phyloP scores from a whole-genome alignment of 1,284 basidiomycete species.

The Agaricales sp. region DNA sequence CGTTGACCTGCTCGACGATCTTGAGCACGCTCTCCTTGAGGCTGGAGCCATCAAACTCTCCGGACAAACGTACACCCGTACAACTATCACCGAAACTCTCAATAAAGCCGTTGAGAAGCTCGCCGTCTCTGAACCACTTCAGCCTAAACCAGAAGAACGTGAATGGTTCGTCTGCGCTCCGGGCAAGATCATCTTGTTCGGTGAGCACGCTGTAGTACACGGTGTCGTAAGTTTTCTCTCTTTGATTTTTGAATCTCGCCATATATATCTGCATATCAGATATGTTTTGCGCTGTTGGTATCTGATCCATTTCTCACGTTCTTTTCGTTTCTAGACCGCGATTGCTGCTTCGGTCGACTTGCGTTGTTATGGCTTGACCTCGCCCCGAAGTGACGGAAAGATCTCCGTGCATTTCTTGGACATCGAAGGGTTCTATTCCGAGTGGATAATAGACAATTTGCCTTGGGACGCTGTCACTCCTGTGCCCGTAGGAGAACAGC shows the following conservation, averaged over 20 bases:
- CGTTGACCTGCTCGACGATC: conserved; percentile 88
- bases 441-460: conserved; percentile 76
- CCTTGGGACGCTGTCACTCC: conserved; percentile 77
- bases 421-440: conserved; percentile 65
- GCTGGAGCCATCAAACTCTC: conserved; percentile 71
- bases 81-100: conserved; percentile 30
- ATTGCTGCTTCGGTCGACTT: conserved; percentile 93
- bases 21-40: conserved; percentile 85
- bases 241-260: neutral
- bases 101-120: conserved; percentile 61
- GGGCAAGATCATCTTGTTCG: conserved; percentile 97
- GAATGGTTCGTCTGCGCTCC: conserved; percentile 91
- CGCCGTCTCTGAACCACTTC: conserved; percentile 22
- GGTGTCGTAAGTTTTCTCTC: conserved; percentile 73
- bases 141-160: conserved; percentile 28
- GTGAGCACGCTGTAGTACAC: conserved; percentile 98
- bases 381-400: conserved; percentile 66
- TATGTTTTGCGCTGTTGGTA: too few species aligned
- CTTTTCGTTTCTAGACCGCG: conserved; percentile 57
- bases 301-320: too few species aligned
- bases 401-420: conserved; percentile 78
- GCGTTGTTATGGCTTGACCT: conserved; percentile 85
- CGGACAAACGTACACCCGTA: conserved; percentile 18
- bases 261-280: too few species aligned
- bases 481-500: conserved; percentile 38